Evolutionary conservation across 306 rosid genomes (phyloP).

Genomic region (Trichosanthes truncata): DNA sequence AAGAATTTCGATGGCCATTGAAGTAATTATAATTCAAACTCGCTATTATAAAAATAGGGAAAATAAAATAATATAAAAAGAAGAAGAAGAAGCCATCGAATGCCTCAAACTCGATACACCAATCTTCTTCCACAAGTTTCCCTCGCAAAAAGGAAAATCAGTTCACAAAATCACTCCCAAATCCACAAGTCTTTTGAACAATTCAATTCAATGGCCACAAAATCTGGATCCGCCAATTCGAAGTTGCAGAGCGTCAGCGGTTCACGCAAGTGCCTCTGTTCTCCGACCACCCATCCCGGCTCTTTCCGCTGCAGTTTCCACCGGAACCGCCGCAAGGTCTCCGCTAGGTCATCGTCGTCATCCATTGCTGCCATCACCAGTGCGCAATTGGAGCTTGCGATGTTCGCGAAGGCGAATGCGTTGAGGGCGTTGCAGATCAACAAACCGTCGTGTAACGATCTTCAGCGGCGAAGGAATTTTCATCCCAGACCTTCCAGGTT

Average conservation of each 20-base stretch:
- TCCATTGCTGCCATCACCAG: not conserved
- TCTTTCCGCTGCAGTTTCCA: constrained; percentile 20
- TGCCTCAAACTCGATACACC: not conserved
- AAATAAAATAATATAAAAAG: not conserved
- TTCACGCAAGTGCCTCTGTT: constrained; percentile 7
- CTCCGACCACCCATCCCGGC: constrained; percentile 17
- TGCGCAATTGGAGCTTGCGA: not conserved
- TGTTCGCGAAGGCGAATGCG: not conserved
- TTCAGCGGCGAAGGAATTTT: constrained; percentile 16
- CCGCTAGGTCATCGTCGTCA: not conserved
- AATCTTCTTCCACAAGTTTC: not conserved
- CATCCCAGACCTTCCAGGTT: constrained; percentile 26
- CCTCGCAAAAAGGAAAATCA: not conserved
- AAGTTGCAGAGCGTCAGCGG: not conserved
- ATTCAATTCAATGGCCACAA: not conserved
- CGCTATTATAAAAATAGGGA: not conserved
- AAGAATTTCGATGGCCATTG: not conserved
- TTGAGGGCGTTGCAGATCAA: constrained; percentile 11
- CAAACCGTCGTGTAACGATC: constrained; percentile 13
- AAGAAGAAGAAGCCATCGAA: not conserved
- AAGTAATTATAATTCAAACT: not conserved
- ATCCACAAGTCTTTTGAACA: not conserved
- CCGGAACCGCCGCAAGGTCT: not conserved
- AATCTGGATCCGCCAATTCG: not conserved
- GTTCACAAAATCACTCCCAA: not conserved